phyloP scores from a whole-genome alignment of 1,284 basidiomycete species.

The Puccinia horiana region DNA sequence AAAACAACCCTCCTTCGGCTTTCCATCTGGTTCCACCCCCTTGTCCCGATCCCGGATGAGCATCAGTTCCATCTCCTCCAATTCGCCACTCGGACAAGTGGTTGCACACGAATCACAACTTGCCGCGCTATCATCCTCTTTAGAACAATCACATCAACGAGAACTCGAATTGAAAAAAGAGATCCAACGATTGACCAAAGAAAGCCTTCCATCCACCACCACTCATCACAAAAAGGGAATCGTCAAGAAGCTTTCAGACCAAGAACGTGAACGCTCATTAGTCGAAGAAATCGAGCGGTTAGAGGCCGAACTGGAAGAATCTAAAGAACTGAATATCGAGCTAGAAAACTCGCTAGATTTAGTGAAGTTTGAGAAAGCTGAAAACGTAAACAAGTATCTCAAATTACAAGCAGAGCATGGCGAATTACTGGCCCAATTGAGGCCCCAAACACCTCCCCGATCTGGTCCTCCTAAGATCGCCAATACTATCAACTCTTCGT shows the following conservation, averaged over 20 bases:
- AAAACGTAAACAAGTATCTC: background rate
- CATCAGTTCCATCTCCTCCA: background rate
- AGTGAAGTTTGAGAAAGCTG: conserved; percentile 27
- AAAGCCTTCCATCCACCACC: background rate
- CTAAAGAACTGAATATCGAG: conserved; percentile 28
- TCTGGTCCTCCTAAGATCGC: background rate
- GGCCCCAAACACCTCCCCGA: background rate
- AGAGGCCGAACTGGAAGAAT: conserved; percentile 22
- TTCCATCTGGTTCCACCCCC: background rate
- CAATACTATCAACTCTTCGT: background rate
- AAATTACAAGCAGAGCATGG: background rate
- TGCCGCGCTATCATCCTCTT: background rate
- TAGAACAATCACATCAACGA: conserved; percentile 22
- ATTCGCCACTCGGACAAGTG: background rate
- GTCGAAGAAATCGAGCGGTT: conserved; percentile 40
- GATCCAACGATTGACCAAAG: background rate
- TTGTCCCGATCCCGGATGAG: background rate
- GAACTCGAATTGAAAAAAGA: conserved; percentile 27
- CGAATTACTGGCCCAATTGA: background rate
- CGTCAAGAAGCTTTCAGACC: background rate
- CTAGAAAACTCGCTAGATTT: conserved; percentile 37
- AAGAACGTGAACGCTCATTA: conserved; percentile 24
- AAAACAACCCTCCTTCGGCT: conserved; percentile 1
- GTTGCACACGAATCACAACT: conserved; percentile 29
- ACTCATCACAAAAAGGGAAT: background rate